Conservation (phyloP, 75 land plant species). For the Pinus taeda region DNA sequence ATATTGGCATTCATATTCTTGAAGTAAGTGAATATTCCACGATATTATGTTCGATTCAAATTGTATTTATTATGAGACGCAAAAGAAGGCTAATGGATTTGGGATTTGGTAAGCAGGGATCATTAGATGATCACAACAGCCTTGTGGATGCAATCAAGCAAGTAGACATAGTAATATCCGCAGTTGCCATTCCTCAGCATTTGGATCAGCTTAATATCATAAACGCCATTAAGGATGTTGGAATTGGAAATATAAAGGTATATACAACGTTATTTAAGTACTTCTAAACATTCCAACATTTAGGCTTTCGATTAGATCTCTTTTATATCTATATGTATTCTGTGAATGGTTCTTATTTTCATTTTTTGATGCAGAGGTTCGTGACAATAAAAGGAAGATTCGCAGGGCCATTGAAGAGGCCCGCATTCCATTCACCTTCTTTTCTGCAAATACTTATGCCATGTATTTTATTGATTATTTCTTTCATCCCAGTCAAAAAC, state of each 20-base stretch:
- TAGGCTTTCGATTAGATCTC: too few species aligned
- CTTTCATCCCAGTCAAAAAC: conserved; percentile 15
- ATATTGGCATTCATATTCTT: conserved; percentile 18
- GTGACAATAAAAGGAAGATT: conserved; percentile 25
- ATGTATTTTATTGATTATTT: conserved; percentile 24
- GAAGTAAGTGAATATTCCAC: conserved; percentile 6
- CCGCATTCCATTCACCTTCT: conserved; percentile 37
- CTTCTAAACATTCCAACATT: too few species aligned
- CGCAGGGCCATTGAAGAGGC: conserved; percentile 30
- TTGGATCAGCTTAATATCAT: conserved; percentile 45
- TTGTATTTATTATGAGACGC: too few species aligned
- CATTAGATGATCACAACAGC: conserved; percentile 37
- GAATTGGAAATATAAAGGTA: conserved; percentile 21
- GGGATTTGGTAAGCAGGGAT: conserved; percentile 19
- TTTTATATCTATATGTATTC: too few species aligned
- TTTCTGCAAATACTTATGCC: conserved; percentile 24
- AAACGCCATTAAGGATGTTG: conserved; percentile 46
- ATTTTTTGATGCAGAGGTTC: conserved; percentile 29
- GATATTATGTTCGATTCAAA: too few species aligned
- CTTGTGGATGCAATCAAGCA: conserved; percentile 39
- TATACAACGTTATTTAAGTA: not conserved
- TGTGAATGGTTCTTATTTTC: not conserved
- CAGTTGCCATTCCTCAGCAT: conserved; percentile 23
- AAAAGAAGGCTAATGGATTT: not conserved
- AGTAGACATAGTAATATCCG: conserved; percentile 48